phyloP scores from a whole-genome alignment of 2,329 filamentous ascomycete species.

The Phialocephala subalpina region DNA sequence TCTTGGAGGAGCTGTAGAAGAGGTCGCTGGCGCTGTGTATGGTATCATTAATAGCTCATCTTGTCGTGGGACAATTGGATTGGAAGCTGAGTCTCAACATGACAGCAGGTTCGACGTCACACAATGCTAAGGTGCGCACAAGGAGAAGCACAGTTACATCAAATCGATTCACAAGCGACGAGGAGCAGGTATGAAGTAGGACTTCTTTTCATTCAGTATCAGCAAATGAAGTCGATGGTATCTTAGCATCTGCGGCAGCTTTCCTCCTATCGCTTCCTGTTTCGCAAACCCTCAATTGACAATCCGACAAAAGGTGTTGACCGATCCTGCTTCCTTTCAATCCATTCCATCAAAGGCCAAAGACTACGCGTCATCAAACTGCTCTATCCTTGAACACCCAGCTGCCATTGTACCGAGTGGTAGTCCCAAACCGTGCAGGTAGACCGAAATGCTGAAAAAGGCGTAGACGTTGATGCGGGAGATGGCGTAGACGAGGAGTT shows the following conservation, averaged over 20 bases:
- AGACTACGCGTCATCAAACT: constrained; percentile 45
- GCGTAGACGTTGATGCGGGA: constrained; percentile 46
- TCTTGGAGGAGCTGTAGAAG: not conserved
- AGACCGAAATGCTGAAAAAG: constrained; percentile 45
- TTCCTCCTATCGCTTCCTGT: constrained; percentile 39
- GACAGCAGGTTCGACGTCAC: not conserved
- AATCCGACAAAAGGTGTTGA: constrained; percentile 44
- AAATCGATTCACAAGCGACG: not conserved
- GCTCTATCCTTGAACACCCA: constrained; percentile 45
- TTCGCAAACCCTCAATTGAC: constrained; percentile 44
- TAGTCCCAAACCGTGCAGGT: constrained; percentile 40
- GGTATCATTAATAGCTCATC: not conserved
- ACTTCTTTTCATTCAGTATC: constrained; percentile 40
- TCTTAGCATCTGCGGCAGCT: constrained; percentile 46
- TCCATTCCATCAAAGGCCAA: constrained; percentile 45
- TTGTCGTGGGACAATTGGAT: not conserved
- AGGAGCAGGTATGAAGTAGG: constrained; percentile 31
- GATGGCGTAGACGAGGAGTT: constrained; percentile 43
- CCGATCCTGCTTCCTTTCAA: constrained; percentile 44
- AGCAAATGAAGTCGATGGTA: constrained; percentile 41
- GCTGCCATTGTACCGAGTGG: constrained; percentile 41
- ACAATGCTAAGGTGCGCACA: not conserved
- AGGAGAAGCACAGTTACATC: not conserved
- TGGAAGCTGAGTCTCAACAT: not conserved
- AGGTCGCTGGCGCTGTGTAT: not conserved